Percentiles rank a stretch among this genome's conserved stretches.
These are phyloP conservation scores for Trichoderma simmonsii DNA, from an alignment of 2,329 filamentous ascomycete genomes.

Conservation along the genomic window DNA sequence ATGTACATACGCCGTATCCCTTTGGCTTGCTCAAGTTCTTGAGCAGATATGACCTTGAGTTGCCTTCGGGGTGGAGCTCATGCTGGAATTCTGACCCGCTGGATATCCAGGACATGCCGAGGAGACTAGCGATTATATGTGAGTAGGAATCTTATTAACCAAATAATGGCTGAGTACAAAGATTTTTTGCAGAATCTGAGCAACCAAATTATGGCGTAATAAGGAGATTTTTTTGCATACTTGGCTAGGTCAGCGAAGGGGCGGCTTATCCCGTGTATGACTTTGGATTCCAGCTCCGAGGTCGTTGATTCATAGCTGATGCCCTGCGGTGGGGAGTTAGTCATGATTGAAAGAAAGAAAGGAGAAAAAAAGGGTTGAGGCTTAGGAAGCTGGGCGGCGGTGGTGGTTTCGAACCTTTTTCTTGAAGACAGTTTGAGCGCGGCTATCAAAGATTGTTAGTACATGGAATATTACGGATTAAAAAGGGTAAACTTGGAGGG, in stretches of 20 bases:
- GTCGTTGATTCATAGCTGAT: slow-evolving; percentile 13
- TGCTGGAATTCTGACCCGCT: slow-evolving; percentile 15
- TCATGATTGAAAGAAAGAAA: neutral
- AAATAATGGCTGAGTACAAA: slow-evolving; percentile 5
- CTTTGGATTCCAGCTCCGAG: slow-evolving; percentile 16
- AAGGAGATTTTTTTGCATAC: slow-evolving; percentile 13
- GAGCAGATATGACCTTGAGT: slow-evolving; percentile 11
- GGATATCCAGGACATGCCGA: slow-evolving; percentile 17
- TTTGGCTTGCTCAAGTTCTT: slow-evolving; percentile 17
- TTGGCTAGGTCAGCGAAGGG: slow-evolving; percentile 16
- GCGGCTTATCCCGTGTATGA: slow-evolving; percentile 9
- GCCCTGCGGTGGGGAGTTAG: neutral
- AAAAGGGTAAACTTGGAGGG: neutral
- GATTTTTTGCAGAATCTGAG: slow-evolving; percentile 10
- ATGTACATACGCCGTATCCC: slow-evolving; percentile 14
- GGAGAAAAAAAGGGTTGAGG: neutral
- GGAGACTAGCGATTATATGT: slow-evolving; percentile 13
- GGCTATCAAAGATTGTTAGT: neutral
- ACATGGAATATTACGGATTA: neutral
- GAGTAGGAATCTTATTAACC: slow-evolving; percentile 12
- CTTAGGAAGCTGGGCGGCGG: neutral
- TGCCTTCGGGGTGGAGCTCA: slow-evolving; percentile 11
- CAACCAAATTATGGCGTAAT: slow-evolving; percentile 14
- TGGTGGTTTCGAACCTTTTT: slow-evolving; percentile 3
- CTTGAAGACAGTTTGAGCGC: slow-evolving; percentile 14